Evolutionary conservation across 2,329 filamentous ascomycete genomes (phyloP).

Genomic region (Lachnellula arida): DNA sequence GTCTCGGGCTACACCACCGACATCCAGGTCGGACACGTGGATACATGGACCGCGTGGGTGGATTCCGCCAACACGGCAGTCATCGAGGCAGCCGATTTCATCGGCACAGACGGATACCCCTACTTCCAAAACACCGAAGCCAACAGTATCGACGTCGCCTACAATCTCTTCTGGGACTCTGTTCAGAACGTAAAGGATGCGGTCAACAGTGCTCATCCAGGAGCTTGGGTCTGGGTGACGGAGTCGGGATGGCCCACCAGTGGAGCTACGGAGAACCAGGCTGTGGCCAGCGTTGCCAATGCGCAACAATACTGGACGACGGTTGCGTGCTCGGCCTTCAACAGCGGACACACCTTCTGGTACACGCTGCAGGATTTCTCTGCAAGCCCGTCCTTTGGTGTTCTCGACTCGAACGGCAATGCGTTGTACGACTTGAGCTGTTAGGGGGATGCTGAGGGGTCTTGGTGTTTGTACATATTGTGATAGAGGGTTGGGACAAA

Average conservation of each 20-base stretch:
- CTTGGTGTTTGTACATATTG: neutral
- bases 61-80: slow-evolving; percentile 56
- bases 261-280: slow-evolving; percentile 50
- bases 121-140: slow-evolving; percentile 57
- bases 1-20: slow-evolving; percentile 45
- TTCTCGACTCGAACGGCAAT: slow-evolving; percentile 31
- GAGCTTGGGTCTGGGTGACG: slow-evolving; percentile 56
- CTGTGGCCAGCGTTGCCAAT: slow-evolving; percentile 51
- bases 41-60: slow-evolving; percentile 62
- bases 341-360: slow-evolving; percentile 54
- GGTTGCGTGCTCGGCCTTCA: slow-evolving; percentile 54
- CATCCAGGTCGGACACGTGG: slow-evolving; percentile 58
- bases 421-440: slow-evolving; percentile 25
- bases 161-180: slow-evolving; percentile 46
- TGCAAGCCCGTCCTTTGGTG: slow-evolving; percentile 36
- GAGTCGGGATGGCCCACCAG: slow-evolving; percentile 62
- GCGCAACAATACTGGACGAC: slow-evolving; percentile 60
- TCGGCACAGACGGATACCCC: slow-evolving; percentile 62
- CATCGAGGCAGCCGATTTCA: slow-evolving; percentile 58
- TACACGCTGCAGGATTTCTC: slow-evolving; percentile 55
- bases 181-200: slow-evolving; percentile 29
- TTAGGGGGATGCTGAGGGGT: slow-evolving; percentile 4
- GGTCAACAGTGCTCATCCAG: slow-evolving; percentile 40
- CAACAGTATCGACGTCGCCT: slow-evolving; percentile 52
- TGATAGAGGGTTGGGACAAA: neutral